Base-by-base conservation (phyloP, 2,329 filamentous ascomycete genomes). In the Diaporthe eres region DNA sequence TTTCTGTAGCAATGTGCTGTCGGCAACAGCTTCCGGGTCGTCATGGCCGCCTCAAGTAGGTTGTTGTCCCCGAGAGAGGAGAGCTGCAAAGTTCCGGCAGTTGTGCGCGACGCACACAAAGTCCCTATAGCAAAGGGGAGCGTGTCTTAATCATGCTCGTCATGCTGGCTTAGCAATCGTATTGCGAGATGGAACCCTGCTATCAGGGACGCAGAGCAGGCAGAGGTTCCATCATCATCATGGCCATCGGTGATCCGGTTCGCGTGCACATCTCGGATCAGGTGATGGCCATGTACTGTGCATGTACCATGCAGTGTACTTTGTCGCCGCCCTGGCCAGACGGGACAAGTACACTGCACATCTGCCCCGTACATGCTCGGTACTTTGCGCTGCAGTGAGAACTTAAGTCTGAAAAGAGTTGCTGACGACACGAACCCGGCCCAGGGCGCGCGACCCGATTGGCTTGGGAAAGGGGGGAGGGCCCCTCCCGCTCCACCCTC, bases 331-430 rank as follows among this genome's bases (percentile, higher is more conserved):
- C 19, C 39, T n/a, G 25, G 63, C 44, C 28, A 37, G 19, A 9
- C 28, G 22, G 12, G 8, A 13, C 8, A 65, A 47, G 60, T 65
- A 47, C 39, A 47, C 37, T 42, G 28, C 34, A 61, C 25, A 25
- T 4, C 17, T 22, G 7, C n/a, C 10, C 1, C 8, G 55, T 60
- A 60, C 57, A 34, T 22, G 31, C 31, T 31, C 12, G 15, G 42
- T 67, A 49, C 61, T 39, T 31, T 51, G 13, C 25, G 31, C 65
- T 68, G 65, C 65, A 68, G 65, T 68, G 31, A 68, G 65, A 68
- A 68, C 31, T 8, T 53, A 53, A 68, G 65, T 68, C 65, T 53
- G 65, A 53, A 68, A 47, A 68, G 65, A 68, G 65, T 68, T 68
- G 65, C 47, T 68, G 65, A 68, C 47, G 65, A 55, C 65, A 70